These are phyloP conservation scores for Tuber microsphaerosporum DNA, from an alignment of 495 filamentous ascomycete genomes.

Conservation along the genomic window DNA sequence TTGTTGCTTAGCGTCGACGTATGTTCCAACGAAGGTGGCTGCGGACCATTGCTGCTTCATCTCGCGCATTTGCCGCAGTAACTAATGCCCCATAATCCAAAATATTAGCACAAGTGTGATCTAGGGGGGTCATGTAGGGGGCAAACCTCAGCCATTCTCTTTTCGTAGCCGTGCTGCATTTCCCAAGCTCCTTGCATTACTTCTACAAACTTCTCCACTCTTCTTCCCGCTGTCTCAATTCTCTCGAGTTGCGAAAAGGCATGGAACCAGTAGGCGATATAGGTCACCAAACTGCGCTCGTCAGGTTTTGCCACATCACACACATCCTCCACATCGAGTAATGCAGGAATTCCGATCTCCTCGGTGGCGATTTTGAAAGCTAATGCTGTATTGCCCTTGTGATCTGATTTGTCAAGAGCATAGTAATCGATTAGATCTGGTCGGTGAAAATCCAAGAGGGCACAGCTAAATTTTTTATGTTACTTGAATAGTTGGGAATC, in stretches of 20 bases:
- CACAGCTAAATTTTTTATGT: conserved; percentile 53
- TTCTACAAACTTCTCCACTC: conserved; percentile 96
- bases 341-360: conserved; percentile 92
- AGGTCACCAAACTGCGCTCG: conserved; percentile 95
- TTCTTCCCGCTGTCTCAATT: conserved; percentile 90
- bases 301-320: conserved; percentile 94
- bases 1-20: conserved; percentile 86
- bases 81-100: conserved; percentile 32
- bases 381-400: conserved; percentile 92
- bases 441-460: conserved; percentile 90
- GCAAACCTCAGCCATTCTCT: conserved; percentile 60
- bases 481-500: not conserved
- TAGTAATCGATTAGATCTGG: conserved; percentile 97
- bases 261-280: conserved; percentile 99
- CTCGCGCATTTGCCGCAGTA: conserved; percentile 64
- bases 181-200: conserved; percentile 99
- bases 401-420: conserved; percentile 83
- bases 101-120: not conserved
- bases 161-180: conserved; percentile 94
- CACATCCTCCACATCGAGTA: conserved; percentile 96
- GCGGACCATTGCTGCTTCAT: conserved; percentile 69
- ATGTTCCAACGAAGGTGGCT: conserved; percentile 80
- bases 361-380: conserved; percentile 92
- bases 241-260: conserved; percentile 97
- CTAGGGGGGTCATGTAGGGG: not conserved